Percentiles rank a stretch among this genome's conserved stretches.
These are phyloP conservation scores for Claviceps fusiformis DNA, from an alignment of 2,329 filamentous ascomycete species.

Conservation along the genomic window DNA sequence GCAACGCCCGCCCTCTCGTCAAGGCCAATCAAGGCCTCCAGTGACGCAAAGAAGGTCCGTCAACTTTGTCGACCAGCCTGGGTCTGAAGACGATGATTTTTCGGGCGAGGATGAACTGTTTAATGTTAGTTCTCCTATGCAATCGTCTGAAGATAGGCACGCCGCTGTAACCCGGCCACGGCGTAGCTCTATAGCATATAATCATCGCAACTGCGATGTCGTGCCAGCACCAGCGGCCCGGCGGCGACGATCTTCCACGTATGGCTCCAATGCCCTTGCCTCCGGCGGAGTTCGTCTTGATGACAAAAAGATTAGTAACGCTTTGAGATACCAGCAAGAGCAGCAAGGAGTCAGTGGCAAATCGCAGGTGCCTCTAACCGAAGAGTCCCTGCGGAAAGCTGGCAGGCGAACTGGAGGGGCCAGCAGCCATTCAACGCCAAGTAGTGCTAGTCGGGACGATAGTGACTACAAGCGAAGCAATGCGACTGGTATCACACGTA, in stretches of 20 bases:
- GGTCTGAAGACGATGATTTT: conserved; percentile 26
- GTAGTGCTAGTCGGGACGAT: conserved; percentile 47
- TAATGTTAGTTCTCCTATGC: conserved; percentile 23
- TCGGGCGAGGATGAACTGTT: conserved; percentile 23
- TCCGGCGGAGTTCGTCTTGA: conserved; percentile 21
- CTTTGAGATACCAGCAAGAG: conserved; percentile 37
- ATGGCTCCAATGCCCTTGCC: conserved; percentile 21
- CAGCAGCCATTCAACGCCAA: conserved; percentile 44
- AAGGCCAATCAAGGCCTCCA: conserved; percentile 18
- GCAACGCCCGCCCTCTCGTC: conserved; percentile 12
- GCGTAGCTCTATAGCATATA: conserved; percentile 24
- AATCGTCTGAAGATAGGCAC: conserved; percentile 19
- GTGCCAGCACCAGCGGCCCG: conserved; percentile 22
- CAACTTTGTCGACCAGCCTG: conserved; percentile 17
- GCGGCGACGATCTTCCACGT: conserved; percentile 27
- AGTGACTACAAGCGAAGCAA: conserved; percentile 50
- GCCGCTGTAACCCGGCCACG: conserved; percentile 20
- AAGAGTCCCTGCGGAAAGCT: conserved; percentile 39
- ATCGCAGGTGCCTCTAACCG: conserved; percentile 35
- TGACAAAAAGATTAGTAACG: conserved; percentile 25
- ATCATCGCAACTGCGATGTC: conserved; percentile 25
- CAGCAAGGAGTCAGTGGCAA: conserved; percentile 24
- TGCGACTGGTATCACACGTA: conserved; percentile 46
- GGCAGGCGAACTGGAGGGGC: conserved; percentile 30
- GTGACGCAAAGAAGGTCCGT: conserved; percentile 17